Percentiles rank a stretch among this genome's conserved stretches.
Evolutionary conservation across 2,329 filamentous ascomycete species (phyloP).

Genomic region (Aureobasidium sp.): DNA sequence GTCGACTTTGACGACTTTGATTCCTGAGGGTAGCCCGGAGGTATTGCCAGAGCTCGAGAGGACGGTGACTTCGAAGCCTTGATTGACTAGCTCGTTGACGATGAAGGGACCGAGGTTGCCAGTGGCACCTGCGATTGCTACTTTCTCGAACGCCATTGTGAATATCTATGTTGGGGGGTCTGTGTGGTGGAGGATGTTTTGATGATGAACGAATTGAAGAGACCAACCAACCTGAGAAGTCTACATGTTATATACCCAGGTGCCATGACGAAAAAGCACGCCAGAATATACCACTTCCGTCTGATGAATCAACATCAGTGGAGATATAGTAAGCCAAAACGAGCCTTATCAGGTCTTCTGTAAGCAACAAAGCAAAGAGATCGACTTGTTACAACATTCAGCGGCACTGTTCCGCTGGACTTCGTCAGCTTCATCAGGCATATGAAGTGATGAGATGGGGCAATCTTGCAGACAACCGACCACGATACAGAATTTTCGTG

Average conservation of each 20-base stretch:
- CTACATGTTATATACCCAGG: background rate
- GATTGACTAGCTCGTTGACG: constrained; percentile 32
- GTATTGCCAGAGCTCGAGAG: constrained; percentile 23
- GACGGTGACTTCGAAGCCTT: constrained; percentile 27
- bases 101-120: constrained; percentile 36
- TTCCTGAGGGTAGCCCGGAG: constrained; percentile 20
- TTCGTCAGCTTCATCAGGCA: background rate
- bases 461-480: background rate
- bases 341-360: background rate
- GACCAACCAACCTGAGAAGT: background rate
- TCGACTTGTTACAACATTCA: background rate
- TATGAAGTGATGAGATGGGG: background rate
- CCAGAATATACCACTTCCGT: background rate
- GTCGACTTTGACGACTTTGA: constrained; percentile 24
- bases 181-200: background rate
- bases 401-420: background rate
- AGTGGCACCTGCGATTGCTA: constrained; percentile 18
- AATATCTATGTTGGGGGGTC: background rate
- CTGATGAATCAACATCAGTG: background rate
- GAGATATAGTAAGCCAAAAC: background rate
- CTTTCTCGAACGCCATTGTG: background rate
- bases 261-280: background rate
- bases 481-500: too few relatives aligned
- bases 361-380: background rate
- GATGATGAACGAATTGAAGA: background rate